phyloP scores from a whole-genome alignment of 176 grass and related monocot species.

The Ananas comosus region DNA sequence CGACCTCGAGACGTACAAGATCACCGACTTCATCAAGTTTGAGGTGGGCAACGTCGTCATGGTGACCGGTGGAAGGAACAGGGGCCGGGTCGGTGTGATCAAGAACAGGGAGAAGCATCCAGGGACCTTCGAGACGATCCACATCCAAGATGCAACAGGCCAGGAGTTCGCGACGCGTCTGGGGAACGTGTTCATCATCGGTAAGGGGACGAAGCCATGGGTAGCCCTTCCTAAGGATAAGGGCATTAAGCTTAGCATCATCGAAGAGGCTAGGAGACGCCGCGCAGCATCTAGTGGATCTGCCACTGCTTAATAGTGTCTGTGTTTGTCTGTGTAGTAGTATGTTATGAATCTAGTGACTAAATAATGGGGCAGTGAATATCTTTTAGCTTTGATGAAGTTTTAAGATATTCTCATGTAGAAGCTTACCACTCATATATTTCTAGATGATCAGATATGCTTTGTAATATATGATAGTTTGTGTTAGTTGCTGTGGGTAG shows the following conservation, averaged over 20 bases:
- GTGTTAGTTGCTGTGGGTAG: no score
- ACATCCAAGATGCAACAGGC: slow-evolving; percentile 46
- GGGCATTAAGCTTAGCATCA: slow-evolving; percentile 55
- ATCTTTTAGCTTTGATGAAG: no score
- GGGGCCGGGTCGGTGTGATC: slow-evolving; percentile 48
- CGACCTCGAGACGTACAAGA: slow-evolving; percentile 49
- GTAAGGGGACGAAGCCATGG: slow-evolving; percentile 55
- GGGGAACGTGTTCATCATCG: slow-evolving; percentile 52
- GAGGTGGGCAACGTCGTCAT: slow-evolving; percentile 49
- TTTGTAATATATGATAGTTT: no score
- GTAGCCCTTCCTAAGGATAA: slow-evolving; percentile 60
- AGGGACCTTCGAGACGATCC: slow-evolving; percentile 62
- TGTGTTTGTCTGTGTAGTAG: no score
- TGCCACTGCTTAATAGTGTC: slow-evolving; percentile 14
- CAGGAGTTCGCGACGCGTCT: slow-evolving; percentile 50
- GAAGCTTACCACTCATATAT: no score
- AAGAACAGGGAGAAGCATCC: slow-evolving; percentile 67
- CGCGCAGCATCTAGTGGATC: slow-evolving; percentile 23
- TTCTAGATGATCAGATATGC: no score
- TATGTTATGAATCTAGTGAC: no score
- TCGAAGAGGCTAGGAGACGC: slow-evolving; percentile 52
- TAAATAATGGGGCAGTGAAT: no score
- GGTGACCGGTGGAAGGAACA: slow-evolving; percentile 62
- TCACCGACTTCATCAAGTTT: slow-evolving; percentile 61
- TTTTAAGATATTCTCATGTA: no score